Evolutionary conservation across 306 rosid genomes (phyloP), one percentile per base, ranked within the genome.

Genomic region (Cucurbita maxima): DNA sequence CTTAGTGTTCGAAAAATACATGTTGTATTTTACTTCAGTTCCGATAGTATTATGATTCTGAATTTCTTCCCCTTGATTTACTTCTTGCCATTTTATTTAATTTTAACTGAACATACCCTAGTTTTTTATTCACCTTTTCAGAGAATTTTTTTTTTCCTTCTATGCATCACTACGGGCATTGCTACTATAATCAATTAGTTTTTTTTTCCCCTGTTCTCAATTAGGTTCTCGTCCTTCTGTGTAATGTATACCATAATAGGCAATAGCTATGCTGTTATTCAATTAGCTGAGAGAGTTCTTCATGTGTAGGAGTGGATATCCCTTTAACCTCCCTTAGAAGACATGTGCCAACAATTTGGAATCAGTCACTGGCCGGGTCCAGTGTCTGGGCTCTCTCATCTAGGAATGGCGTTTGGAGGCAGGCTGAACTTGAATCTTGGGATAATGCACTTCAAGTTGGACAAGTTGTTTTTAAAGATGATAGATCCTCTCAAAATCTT

Each of bases 361-460:
- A 80, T 22, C 82, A 84, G 43, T 89, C 96, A 72, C 81, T 84
- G 20, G 92, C 77, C 25, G 98, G 98, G 40, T 94, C 96, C 73
- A 81, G 79, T 76, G 76, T 94, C 75, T 90, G 87, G 97, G 97
- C 98, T 13, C 68, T 79, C 78, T 79, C 97, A 30, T 87, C 88
- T 79, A 51, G 79, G 52, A 76, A 79, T 58, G 90, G 90, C 66
- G 80, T 89, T 64, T 94, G 97, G 97, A 90, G 85, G 79, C 94
- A 84, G 82, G 98, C 97, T 25, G 97, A 89, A 76, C 97, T 94
- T 34, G 92, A 86, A 78, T 88, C 94, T 11, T 94, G 96, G 97
- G 95, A 94, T 11, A 89, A 86, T 76, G 55, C 77, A 9, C 81
- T 59, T 70, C 86, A 87, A 62, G 78, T 75, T 76, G 98, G 89